Conservation (phyloP, 2,329 filamentous ascomycete species). For the Fusarium albosuccineum region DNA sequence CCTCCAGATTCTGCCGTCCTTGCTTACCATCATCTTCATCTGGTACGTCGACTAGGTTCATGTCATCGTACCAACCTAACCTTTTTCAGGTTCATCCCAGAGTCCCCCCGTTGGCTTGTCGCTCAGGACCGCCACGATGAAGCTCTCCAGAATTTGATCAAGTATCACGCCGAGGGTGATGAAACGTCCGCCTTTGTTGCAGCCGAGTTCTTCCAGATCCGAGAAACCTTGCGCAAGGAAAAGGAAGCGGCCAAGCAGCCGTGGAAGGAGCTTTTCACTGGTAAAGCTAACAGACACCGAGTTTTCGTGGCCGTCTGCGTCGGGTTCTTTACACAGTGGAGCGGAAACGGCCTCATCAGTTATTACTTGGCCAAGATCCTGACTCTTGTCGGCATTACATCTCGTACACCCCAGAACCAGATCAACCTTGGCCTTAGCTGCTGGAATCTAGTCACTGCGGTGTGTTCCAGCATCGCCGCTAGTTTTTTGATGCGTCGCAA, state of each 20-base stretch:
- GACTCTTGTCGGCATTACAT: slow-evolving; percentile 51
- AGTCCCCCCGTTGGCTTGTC: slow-evolving; percentile 30
- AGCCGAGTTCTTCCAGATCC: slow-evolving; percentile 22
- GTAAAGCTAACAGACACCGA: slow-evolving; percentile 44
- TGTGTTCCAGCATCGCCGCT: neutral
- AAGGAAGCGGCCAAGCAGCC: slow-evolving; percentile 17
- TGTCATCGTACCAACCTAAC: neutral
- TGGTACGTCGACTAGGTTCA: neutral
- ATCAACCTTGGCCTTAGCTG: slow-evolving; percentile 43
- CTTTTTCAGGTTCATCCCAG: slow-evolving; percentile 9
- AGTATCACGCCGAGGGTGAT: slow-evolving; percentile 25
- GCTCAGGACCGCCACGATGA: slow-evolving; percentile 28
- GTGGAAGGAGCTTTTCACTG: slow-evolving; percentile 37
- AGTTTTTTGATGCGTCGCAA: slow-evolving; percentile 40
- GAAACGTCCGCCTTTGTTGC: slow-evolving; percentile 6
- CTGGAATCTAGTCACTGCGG: neutral
- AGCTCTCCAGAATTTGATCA: slow-evolving; percentile 12
- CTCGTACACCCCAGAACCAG: slow-evolving; percentile 48
- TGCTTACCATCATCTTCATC: neutral
- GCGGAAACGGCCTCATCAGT: slow-evolving; percentile 46
- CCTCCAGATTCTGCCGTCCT: slow-evolving; percentile 54
- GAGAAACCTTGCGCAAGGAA: slow-evolving; percentile 18
- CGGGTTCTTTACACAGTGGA: slow-evolving; percentile 47
- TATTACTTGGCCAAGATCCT: slow-evolving; percentile 56
- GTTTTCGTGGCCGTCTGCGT: slow-evolving; percentile 43